Base-by-base conservation (phyloP, 495 filamentous ascomycete genomes). In the Penicillium herquei region DNA sequence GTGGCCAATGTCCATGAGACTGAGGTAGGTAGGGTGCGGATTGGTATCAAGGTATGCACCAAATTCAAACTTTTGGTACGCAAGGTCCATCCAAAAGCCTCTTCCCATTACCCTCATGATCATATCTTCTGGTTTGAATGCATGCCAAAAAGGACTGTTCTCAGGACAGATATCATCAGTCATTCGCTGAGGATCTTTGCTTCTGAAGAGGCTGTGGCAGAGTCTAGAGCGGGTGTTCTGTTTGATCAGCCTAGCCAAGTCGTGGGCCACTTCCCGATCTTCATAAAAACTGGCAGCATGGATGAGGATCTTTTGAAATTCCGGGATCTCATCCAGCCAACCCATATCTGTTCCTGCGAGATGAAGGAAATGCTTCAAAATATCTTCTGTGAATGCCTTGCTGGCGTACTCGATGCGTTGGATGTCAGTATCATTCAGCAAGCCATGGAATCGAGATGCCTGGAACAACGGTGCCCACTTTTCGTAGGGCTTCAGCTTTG, bases 401-500 rank as follows among this genome's bases (percentile, higher is more conserved):
- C 75, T 76, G 6, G 80, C 79, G 59, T 82, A 80, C 57, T 83
- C 76, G 13, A 83, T 68, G 1, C 77, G 75, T 35, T 79, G 77
- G 12, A 72, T 44, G 42, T 78, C 75, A 0, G 58, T 64, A 56
- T 81, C 78, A 18, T 78, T 72, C 14, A 80, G 41, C 2, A 56
- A 50, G 7, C 74, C 74, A 30, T 59, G 66, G 11, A 61, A 58
- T 1, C 70, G 70, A 43, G 74, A 64, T 7, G 33, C 39, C 13
- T 40, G 13, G 31, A 56, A 49, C 6, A 3, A 35, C 6, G 49
- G 14, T 67, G 55, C 63, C 61, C 9, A 73, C n/a, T 6, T 52
- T 61, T 35, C 43, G 37, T 34, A 41, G 21, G 43, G 58, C 35
- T 14, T 11, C 11, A 46, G 41, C 10, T 30, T 6, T 32, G 55